These are phyloP conservation scores for Aschersonia sp. DNA, from an alignment of 2,329 filamentous ascomycete genomes.

Conservation along the genomic window DNA sequence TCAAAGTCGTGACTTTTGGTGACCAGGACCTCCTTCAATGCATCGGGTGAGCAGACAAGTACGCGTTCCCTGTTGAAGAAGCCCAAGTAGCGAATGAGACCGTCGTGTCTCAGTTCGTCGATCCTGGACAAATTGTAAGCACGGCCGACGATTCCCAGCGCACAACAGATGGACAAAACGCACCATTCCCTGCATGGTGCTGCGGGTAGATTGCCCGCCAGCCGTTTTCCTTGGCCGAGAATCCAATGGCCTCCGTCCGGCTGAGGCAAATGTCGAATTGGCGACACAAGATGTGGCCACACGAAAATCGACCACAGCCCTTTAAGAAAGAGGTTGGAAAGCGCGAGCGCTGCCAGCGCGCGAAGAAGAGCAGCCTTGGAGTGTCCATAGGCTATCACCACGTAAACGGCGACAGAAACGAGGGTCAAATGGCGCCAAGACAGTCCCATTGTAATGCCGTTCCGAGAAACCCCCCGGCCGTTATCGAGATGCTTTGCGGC, in stretches of 20 bases:
- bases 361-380: background rate
- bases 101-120: conserved; percentile 44
- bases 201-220: background rate
- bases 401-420: background rate
- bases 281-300: conserved; percentile 23
- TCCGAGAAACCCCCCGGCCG: too few relatives aligned
- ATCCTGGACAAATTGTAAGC: conserved; percentile 27
- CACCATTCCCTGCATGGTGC: background rate
- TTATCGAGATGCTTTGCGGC: too few relatives aligned
- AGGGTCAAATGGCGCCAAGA: background rate
- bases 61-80: conserved; percentile 42
- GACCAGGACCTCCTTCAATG: conserved; percentile 48
- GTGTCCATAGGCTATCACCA: background rate
- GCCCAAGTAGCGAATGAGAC: conserved; percentile 48
- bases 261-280: conserved; percentile 30
- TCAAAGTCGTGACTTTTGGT: conserved; percentile 51
- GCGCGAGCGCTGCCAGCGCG: background rate
- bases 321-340: background rate
- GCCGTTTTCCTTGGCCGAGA: conserved; percentile 25
- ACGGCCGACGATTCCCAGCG: background rate
- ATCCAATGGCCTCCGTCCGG: conserved; percentile 28
- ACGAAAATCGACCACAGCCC: background rate
- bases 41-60: conserved; percentile 41
- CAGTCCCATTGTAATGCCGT: background rate
- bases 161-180: background rate